Evolutionary conservation across 2,329 filamentous ascomycete genomes (phyloP).

Genomic region (Hymenoscyphus repandus): DNA sequence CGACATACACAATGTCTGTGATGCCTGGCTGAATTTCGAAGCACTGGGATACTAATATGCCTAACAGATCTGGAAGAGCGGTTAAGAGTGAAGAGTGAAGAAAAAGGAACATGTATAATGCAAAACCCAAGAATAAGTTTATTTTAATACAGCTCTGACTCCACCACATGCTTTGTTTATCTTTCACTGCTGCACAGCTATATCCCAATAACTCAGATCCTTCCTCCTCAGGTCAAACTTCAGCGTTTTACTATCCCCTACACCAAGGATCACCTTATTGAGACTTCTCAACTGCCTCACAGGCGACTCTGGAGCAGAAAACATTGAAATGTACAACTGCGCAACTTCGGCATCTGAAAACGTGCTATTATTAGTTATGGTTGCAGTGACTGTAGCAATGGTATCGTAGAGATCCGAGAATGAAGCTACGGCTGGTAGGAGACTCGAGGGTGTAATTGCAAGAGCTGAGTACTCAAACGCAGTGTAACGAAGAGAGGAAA

Average conservation of each 20-base stretch:
- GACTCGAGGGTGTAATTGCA: slow-evolving; percentile 9
- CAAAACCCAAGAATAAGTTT: no score
- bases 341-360: slow-evolving; percentile 47
- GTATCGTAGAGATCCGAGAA: slow-evolving; percentile 58
- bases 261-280: slow-evolving; percentile 46
- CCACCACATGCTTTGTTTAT: no score
- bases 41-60: no score
- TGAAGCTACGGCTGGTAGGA: slow-evolving; percentile 1
- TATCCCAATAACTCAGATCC: slow-evolving; percentile 61
- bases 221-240: slow-evolving; percentile 35
- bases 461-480: slow-evolving; percentile 37
- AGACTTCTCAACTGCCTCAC: slow-evolving; percentile 56
- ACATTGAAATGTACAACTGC: slow-evolving; percentile 38
- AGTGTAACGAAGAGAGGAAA: no score
- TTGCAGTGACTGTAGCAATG: slow-evolving; percentile 52
- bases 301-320: slow-evolving; percentile 33
- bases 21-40: no score
- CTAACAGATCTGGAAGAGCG: no score
- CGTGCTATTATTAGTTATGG: slow-evolving; percentile 57
- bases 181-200: slow-evolving; percentile 41
- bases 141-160: no score
- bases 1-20: no score
- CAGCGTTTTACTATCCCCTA: slow-evolving; percentile 40
- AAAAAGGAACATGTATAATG: no score
- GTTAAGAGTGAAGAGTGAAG: no score